Evolutionary conservation across 2,329 filamentous ascomycete species (phyloP).

Genomic region (Coccinonectria pachysandricola): DNA sequence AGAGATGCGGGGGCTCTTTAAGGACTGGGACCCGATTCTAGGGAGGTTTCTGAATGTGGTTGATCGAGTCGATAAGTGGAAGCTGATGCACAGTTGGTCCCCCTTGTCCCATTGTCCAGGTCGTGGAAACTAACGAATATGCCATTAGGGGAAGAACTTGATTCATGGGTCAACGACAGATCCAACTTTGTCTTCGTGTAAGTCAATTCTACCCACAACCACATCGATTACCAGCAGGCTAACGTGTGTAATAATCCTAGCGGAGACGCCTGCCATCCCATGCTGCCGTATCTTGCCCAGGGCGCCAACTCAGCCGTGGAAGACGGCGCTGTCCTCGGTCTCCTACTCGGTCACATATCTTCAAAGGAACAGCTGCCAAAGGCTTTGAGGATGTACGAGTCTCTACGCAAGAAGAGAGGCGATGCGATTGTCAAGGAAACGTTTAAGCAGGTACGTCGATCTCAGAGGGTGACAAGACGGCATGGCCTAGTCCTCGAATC

Average conservation of each 20-base stretch:
- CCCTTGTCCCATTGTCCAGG: background rate
- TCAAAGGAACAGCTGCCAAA: constrained; percentile 34
- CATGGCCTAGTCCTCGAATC: rapidly evolving
- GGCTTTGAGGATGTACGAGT: constrained; percentile 35
- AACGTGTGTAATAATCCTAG: constrained; percentile 15
- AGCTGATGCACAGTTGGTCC: constrained; percentile 41
- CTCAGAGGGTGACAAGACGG: too few relatives aligned
- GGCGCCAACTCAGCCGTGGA: constrained; percentile 59
- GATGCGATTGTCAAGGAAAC: constrained; percentile 50
- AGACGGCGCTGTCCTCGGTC: constrained; percentile 55
- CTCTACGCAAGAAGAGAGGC: constrained; percentile 36
- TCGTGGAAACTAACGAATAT: background rate
- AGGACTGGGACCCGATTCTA: constrained; percentile 48
- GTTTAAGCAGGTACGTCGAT: constrained; percentile 35
- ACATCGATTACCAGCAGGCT: too few relatives aligned
- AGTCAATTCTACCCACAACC: constrained; percentile 8
- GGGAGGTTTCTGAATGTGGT: constrained; percentile 36
- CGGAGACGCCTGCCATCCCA: constrained; percentile 54
- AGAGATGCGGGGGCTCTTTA: constrained; percentile 37
- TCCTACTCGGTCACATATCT: constrained; percentile 41
- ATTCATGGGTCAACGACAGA: constrained; percentile 42
- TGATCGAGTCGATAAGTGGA: constrained; percentile 57
- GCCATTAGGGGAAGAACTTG: constrained; percentile 40
- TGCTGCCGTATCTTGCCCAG: constrained; percentile 54
- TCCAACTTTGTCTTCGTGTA: constrained; percentile 40